Conservation (phyloP, 73 alveolate genomes). For the Paramecium sexaurelia region DNA sequence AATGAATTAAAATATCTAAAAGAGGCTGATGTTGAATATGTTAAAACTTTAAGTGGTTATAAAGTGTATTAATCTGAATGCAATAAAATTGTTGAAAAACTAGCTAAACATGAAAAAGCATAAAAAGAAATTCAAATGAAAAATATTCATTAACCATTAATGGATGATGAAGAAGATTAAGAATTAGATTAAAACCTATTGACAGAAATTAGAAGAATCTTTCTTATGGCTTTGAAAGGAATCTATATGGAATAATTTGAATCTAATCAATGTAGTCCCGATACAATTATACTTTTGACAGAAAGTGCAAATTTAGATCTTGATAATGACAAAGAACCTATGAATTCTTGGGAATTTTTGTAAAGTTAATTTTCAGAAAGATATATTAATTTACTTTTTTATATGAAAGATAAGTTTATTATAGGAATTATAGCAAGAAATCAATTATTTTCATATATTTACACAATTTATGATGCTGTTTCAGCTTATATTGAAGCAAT, state of each 20-base stretch:
- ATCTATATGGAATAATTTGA: slow-evolving; percentile 68
- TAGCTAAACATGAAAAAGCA: slow-evolving; percentile 27
- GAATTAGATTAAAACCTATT: slow-evolving; percentile 64
- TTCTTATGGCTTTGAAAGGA: slow-evolving; percentile 75
- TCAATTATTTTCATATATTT: slow-evolving; percentile 45
- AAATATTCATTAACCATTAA: slow-evolving; percentile 20
- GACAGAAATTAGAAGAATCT: slow-evolving; percentile 73
- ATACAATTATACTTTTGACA: slow-evolving; percentile 45
- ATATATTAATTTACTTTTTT: slow-evolving; percentile 50
- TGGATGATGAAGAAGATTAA: slow-evolving; percentile 31
- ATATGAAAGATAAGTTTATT: slow-evolving; percentile 37
- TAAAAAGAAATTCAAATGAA: slow-evolving; percentile 38
- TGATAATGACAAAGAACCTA: slow-evolving; percentile 64
- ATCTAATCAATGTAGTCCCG: slow-evolving; percentile 50
- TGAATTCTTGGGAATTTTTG: slow-evolving; percentile 69
- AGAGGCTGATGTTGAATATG: slow-evolving; percentile 55
- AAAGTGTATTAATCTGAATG: slow-evolving; percentile 50
- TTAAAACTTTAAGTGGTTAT: slow-evolving; percentile 65
- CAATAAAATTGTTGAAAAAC: slow-evolving; percentile 29
- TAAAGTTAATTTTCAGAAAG: slow-evolving; percentile 45
- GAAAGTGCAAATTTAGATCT: slow-evolving; percentile 65
- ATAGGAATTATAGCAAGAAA: slow-evolving; percentile 48
- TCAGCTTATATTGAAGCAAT: slow-evolving; percentile 53
- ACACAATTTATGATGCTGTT: slow-evolving; percentile 59
- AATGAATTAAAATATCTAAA: slow-evolving; percentile 20